phyloP scores from a whole-genome alignment of 176 grass and related monocot genomes.

The Aechmea fasciata region DNA sequence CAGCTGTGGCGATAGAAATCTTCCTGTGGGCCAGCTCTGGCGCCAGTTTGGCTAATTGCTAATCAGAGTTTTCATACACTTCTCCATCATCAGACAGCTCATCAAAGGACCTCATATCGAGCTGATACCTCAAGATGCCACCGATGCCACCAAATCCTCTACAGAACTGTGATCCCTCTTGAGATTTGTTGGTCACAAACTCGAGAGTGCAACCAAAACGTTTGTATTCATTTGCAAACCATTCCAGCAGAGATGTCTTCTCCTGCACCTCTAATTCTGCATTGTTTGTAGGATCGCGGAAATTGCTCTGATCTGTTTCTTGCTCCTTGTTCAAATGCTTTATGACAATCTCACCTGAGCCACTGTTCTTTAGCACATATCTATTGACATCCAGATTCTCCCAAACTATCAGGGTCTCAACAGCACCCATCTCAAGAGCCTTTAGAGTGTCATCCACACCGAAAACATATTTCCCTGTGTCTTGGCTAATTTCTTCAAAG shows the following conservation, averaged over 20 bases:
- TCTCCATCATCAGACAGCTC: slow-evolving; percentile 3
- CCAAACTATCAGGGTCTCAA: neutral
- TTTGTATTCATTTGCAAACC: slow-evolving; percentile 3
- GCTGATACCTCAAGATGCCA: neutral
- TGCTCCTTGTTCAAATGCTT: slow-evolving; percentile 4
- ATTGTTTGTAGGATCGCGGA: neutral
- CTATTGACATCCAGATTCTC: neutral
- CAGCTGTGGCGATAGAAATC: neutral
- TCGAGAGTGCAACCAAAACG: slow-evolving; percentile 1
- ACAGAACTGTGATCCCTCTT: neutral
- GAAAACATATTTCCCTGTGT: neutral
- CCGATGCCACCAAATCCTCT: neutral
- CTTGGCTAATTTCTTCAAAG: slow-evolving; percentile 3
- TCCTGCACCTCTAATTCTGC: slow-evolving; percentile 1
- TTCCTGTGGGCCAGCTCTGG: neutral
- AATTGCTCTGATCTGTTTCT: neutral
- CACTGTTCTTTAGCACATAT: neutral
- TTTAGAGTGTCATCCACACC: slow-evolving; percentile 3
- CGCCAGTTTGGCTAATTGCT: neutral
- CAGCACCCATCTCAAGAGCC: slow-evolving; percentile 1
- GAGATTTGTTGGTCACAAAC: slow-evolving; percentile 3
- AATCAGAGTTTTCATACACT: slow-evolving; percentile 1
- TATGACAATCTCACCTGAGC: neutral
- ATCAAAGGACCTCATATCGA: neutral
- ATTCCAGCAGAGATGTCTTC: neutral